Evolutionary conservation across 2,329 filamentous ascomycete genomes (phyloP).

Genomic region (Colletotrichum zoysiae): DNA sequence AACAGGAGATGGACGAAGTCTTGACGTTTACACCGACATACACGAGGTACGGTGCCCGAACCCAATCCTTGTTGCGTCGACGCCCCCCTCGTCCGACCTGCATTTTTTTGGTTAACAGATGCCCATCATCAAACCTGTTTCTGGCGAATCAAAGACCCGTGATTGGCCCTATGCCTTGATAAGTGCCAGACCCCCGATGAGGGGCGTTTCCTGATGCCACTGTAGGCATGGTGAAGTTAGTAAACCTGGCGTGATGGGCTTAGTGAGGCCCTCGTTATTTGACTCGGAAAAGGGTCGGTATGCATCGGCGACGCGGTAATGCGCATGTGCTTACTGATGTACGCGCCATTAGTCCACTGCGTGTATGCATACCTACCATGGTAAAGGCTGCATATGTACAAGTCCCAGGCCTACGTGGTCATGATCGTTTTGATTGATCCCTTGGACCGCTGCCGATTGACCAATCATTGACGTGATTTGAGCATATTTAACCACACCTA

Average conservation of each 20-base stretch:
- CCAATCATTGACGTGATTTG: not conserved
- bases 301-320: not conserved
- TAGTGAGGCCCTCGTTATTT: not conserved
- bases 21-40: conserved; percentile 5
- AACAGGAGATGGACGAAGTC: not conserved
- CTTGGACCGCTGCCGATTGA: too few species aligned
- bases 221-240: not conserved
- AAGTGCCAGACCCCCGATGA: not conserved
- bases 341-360: not conserved
- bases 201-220: not conserved
- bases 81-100: not conserved
- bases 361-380: not conserved
- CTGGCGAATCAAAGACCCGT: too few species aligned
- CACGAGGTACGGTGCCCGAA: not conserved
- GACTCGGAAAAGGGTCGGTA: not conserved
- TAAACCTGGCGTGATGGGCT: not conserved
- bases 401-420: too few species aligned
- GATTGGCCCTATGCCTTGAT: too few species aligned
- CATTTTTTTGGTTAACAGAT: not conserved
- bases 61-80: not conserved
- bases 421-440: too few species aligned
- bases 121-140: not conserved
- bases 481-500: not conserved
- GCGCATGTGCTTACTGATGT: not conserved
- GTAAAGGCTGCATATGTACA: not conserved